Percentiles rank a stretch among this genome's conserved stretches.
phyloP scores from a whole-genome alignment of 2,329 filamentous ascomycete genomes.

The Pseudogymnoascus sp. region DNA sequence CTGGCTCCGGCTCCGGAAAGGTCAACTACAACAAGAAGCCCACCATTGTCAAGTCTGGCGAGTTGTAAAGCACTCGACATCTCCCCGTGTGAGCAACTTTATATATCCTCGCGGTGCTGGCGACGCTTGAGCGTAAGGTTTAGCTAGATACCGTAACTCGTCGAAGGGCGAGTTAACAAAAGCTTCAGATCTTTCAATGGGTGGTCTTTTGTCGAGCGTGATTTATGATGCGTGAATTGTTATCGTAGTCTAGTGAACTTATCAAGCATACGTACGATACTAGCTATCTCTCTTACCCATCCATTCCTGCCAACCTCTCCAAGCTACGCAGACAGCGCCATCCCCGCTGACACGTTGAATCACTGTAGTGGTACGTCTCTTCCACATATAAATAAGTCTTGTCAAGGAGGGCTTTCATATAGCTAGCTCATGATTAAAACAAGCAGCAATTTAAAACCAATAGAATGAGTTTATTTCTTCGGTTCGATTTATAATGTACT shows the following conservation, averaged over 20 bases:
- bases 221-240: background rate
- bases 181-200: background rate
- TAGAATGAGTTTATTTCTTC: background rate
- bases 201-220: background rate
- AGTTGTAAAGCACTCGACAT: conserved; percentile 31
- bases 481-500: background rate
- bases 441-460: background rate
- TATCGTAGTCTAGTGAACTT: background rate
- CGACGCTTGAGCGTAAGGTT: background rate
- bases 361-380: background rate
- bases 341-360: background rate
- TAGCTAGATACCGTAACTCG: background rate
- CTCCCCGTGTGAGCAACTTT: background rate
- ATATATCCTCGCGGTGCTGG: background rate
- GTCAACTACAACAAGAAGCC: conserved; percentile 49
- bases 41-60: conserved; percentile 48
- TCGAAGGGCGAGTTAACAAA: background rate
- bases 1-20: conserved; percentile 45
- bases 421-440: background rate
- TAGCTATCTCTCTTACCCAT: background rate
- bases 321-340: background rate
- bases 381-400: background rate
- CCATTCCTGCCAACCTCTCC: background rate
- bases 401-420: background rate
- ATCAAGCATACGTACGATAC: background rate